phyloP scores from a whole-genome alignment of 192 early-diverging fungal genomes.

The Backusella tarrabulga region DNA sequence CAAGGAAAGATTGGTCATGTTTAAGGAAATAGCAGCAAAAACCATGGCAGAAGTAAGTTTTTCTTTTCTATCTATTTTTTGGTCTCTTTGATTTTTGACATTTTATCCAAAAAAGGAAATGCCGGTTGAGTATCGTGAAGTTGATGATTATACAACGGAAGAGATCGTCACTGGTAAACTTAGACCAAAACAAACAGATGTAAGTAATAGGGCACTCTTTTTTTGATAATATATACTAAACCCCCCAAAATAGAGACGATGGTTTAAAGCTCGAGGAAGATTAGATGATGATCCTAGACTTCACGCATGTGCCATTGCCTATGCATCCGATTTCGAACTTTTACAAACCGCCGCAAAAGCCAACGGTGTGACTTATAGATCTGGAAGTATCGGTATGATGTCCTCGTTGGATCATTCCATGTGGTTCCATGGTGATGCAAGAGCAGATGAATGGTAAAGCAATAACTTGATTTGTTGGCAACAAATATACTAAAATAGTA shows the following conservation, averaged over 20 bases:
- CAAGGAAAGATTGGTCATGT: neutral
- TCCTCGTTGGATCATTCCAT: constrained; percentile 70
- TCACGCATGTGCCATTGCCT: constrained; percentile 56
- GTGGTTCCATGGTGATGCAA: constrained; percentile 86
- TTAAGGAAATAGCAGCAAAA: constrained; percentile 4
- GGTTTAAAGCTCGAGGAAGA: constrained; percentile 61
- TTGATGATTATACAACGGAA: neutral
- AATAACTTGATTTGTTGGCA: neutral
- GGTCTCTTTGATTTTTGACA: neutral
- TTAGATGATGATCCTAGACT: constrained; percentile 53
- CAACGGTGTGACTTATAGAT: constrained; percentile 7
- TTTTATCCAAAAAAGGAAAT: constrained; percentile 4
- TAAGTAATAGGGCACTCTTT: neutral
- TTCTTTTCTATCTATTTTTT: neutral
- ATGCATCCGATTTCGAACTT: constrained; percentile 55
- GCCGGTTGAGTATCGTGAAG: constrained; percentile 28
- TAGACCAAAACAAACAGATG: neutral
- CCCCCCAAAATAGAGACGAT: constrained; percentile 26
- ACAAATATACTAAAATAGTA: neutral
- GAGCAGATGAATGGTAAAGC: constrained; percentile 79
- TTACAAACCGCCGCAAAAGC: constrained; percentile 40
- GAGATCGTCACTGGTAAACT: constrained; percentile 12
- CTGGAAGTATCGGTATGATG: constrained; percentile 46
- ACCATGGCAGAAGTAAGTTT: constrained; percentile 19
- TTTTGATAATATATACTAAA: neutral